A percentile compares a stretch with the other conserved stretches of the same genome.
These are phyloP conservation scores for Mucor mucedo DNA, from an alignment of 371 early-diverging fungal genomes.

Conservation along the genomic window DNA sequence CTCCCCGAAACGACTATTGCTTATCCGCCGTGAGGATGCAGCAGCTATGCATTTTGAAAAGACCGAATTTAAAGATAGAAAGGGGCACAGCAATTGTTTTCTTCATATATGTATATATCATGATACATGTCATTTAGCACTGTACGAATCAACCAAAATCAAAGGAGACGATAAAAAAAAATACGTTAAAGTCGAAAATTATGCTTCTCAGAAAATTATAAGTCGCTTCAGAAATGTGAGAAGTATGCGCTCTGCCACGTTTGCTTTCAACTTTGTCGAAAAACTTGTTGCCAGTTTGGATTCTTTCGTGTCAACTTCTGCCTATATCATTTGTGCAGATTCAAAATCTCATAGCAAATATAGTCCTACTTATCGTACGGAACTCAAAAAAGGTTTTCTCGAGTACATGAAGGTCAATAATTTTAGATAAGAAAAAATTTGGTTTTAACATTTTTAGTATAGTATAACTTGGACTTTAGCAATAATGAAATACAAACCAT, in stretches of 20 bases:
- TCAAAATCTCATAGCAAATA: background rate
- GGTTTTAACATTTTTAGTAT: background rate
- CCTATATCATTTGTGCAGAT: background rate
- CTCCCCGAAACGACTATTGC: background rate
- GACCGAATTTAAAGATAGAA: background rate
- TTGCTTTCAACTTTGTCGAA: slow-evolving; percentile 12
- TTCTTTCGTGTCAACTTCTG: background rate
- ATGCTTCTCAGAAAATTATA: background rate
- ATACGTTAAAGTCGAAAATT: background rate
- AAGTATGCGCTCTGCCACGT: slow-evolving; percentile 7
- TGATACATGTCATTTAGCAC: slow-evolving; percentile 8
- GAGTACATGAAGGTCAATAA: background rate
- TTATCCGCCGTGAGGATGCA: slow-evolving; percentile 14
- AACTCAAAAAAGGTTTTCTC: slow-evolving; percentile 3
- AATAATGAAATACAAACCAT: slow-evolving; percentile 10
- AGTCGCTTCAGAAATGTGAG: slow-evolving; percentile 16
- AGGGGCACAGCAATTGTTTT: background rate
- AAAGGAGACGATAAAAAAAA: background rate
- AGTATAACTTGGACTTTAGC: slow-evolving; percentile 7
- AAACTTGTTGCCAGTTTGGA: slow-evolving; percentile 11
- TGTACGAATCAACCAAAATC: slow-evolving; percentile 5
- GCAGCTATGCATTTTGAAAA: slow-evolving; percentile 12
- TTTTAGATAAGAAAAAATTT: background rate
- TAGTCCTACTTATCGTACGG: background rate
- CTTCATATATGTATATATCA: slow-evolving; percentile 8